These are phyloP conservation scores for Annulohypoxylon maeteangense DNA, from an alignment of 495 filamentous ascomycete genomes.

Conservation along the genomic window DNA sequence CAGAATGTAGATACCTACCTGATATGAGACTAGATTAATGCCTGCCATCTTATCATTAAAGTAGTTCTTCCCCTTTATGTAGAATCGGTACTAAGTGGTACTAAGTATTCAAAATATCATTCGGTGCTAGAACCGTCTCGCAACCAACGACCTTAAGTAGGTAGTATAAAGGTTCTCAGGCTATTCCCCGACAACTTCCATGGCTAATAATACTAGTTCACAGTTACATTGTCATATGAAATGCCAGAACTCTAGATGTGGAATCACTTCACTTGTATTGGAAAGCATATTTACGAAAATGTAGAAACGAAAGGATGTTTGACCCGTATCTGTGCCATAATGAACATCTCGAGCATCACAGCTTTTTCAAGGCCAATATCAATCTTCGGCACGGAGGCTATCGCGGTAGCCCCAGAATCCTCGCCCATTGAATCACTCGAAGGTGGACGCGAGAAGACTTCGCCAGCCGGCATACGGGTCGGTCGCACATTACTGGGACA, in stretches of 20 bases:
- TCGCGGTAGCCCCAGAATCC: slow-evolving; percentile 64
- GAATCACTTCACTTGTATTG: neutral
- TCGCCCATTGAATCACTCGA: slow-evolving; percentile 59
- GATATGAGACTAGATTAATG: no score
- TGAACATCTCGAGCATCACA: slow-evolving; percentile 75
- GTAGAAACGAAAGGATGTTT: slow-evolving; percentile 63
- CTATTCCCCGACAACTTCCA: no score
- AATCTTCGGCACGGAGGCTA: slow-evolving; percentile 66
- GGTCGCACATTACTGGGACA: slow-evolving; percentile 16
- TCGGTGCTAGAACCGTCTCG: no score
- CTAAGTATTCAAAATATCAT: no score
- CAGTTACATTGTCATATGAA: neutral
- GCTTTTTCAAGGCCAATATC: slow-evolving; percentile 84
- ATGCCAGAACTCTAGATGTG: neutral
- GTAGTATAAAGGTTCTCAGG: no score
- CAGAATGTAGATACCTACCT: no score
- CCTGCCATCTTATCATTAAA: no score
- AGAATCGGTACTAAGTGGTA: no score
- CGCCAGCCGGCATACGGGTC: slow-evolving; percentile 54
- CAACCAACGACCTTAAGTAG: no score
- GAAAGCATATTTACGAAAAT: neutral
- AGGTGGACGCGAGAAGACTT: slow-evolving; percentile 61
- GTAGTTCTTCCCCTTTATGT: no score
- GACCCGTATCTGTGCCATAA: slow-evolving; percentile 97
- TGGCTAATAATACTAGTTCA: no score